Evolutionary conservation across 768 basidiomycete species (phyloP), one percentile per base, ranked within the genome.

Genomic region (Botryobasidium botryosum): DNA sequence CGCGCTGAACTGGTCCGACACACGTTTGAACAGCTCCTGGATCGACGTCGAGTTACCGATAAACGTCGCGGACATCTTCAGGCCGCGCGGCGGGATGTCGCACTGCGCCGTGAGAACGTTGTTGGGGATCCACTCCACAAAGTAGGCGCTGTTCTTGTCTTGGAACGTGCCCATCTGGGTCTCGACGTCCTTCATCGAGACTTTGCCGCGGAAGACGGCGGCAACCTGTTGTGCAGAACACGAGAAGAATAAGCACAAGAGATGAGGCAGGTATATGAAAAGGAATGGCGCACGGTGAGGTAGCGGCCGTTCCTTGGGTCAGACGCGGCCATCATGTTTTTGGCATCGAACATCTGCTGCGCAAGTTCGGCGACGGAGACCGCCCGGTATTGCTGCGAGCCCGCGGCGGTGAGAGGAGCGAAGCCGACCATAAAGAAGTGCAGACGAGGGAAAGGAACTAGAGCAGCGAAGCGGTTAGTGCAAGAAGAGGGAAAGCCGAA

Each of bases 121-220:
- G 77, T 94, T 94, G 56, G 94, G 94, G 53, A 99, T 97, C 94
- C 94, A 99, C 64, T 99, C 92, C 53, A 96, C 90, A 56, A 94
- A 96, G 71, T 94, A 90, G 4, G 86, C 81, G 28, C 87, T 83
- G 71, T 96, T 94, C 75, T 92, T 94, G 74, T 74, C 86, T 66
- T 91, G 83, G 29, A 96, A 87, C 54, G 79, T 83, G 64, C 88
- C 82, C 87, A 97, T 96, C 59, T 92, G 86, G 60, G 97, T 94
- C 65, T 99, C 94, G 46, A 99, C 87, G 60, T 99, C 94, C 66
- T 92, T 92, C 90, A 97, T 96, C 17, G 90, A 85, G 44, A 97
- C 90, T 64, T 91, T 91, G 54, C 94, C 94, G 64, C 92, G 88
- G 87, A 94, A 99, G 56, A 90, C 78, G 52, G 90, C 88, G 24